Evolutionary conservation across 1,284 basidiomycete species (phyloP), one percentile per base, ranked within the genome.

Genomic region (Malassezia caprae): DNA sequence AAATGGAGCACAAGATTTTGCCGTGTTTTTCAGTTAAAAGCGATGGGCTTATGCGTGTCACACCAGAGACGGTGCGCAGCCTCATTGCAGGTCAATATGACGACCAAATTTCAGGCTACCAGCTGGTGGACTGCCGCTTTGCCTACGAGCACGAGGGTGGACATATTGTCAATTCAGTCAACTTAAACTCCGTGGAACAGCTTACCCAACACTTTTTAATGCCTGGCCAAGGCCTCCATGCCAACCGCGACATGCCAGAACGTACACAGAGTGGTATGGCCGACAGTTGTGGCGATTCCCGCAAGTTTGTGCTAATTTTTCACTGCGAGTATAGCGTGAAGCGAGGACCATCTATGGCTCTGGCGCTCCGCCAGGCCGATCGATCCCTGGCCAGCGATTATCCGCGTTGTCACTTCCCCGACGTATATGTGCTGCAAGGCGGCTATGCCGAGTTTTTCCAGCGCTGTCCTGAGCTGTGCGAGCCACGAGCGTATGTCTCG

Each of bases 281-380:
- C 0, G 72, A 74, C 19, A 69, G 71, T 15, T 65, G 77, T 2
- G 73, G 77, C 77, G 52, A 83, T 78, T 58, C 49, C 15, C 63
- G 60, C 75, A 94, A 88, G 80, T 88, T 81, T 4, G 79, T 98
- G 17, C 77, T 98, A 45, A 82, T 99, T 55, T 96, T 99, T 79
- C 93, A 99, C 76, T 98, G 93, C 80, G 93, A 99, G 78, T 96
- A 96, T 73, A 91, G 88, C 69, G 84, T 82, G 35, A 94, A 94
- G 77, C 82, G 93, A 47, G 94, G 90, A 2, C 93, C 93, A 1
- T 91, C 90, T 10, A 89, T 94, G 90, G 91, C 94, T 15, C 89
- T 93, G 75, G 85, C 91, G 68, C 79, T 96, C 24, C 86, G 94
- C 55, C 86, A 87, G 35, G 86, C 84, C 68, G 93, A 99, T 74